phyloP scores from a whole-genome alignment of 2,329 filamentous ascomycete genomes.

The Aspergillus sp. region DNA sequence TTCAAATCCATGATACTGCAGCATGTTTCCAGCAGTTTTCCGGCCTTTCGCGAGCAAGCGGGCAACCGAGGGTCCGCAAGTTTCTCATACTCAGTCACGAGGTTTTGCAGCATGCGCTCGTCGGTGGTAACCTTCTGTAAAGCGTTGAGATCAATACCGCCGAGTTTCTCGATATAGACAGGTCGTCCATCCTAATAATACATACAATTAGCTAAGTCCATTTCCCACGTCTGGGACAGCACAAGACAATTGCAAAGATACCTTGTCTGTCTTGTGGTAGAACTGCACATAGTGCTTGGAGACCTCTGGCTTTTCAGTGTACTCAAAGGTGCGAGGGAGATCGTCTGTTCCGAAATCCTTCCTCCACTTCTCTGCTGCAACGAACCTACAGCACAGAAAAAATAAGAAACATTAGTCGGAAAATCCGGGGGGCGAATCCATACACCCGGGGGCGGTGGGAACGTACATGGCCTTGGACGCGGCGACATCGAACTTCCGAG shows the following conservation, averaged over 20 bases:
- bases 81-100: slow-evolving; percentile 97
- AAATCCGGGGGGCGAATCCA: background rate
- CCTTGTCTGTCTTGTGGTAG: slow-evolving; percentile 79
- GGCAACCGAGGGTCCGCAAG: slow-evolving; percentile 89
- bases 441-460: slow-evolving; percentile 2
- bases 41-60: slow-evolving; percentile 89
- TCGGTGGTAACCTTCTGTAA: slow-evolving; percentile 91
- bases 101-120: slow-evolving; percentile 94
- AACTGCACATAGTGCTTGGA: slow-evolving; percentile 96
- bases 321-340: slow-evolving; percentile 77
- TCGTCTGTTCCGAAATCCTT: slow-evolving; percentile 82
- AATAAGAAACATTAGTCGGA: background rate
- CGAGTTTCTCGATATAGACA: slow-evolving; percentile 94
- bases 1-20: slow-evolving; percentile 99
- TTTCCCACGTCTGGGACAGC: background rate
- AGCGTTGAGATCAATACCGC: slow-evolving; percentile 83
- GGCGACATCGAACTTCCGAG: slow-evolving; percentile 90
- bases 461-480: slow-evolving; percentile 83
- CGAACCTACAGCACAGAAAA: slow-evolving; percentile 63
- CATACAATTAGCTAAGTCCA: slow-evolving; percentile 7
- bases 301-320: slow-evolving; percentile 79
- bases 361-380: slow-evolving; percentile 88
- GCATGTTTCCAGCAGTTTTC: slow-evolving; percentile 90
- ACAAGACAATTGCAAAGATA: slow-evolving; percentile 29
- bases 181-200: slow-evolving; percentile 79